These are phyloP conservation scores for Russula abietina DNA, from an alignment of 768 basidiomycete species.

Conservation along the genomic window DNA sequence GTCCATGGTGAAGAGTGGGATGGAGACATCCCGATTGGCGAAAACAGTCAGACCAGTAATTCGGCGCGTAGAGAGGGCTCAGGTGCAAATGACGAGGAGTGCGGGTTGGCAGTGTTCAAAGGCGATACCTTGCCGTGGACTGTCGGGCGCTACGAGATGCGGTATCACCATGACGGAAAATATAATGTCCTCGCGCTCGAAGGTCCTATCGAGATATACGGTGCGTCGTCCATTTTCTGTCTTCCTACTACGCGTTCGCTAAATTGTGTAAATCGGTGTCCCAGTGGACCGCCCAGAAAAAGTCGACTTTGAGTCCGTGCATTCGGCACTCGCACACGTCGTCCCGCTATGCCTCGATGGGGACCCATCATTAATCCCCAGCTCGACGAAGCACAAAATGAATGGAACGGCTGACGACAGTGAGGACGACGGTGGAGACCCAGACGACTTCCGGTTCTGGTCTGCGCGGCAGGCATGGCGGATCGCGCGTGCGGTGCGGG, in stretches of 20 bases:
- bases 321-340: conserved; percentile 61
- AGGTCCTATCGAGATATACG: conserved; percentile 83
- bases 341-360: conserved; percentile 84
- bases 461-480: conserved; percentile 83
- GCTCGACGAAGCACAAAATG: conserved; percentile 29
- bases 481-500: conserved; percentile 71
- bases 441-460: conserved; percentile 95
- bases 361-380: conserved; percentile 77
- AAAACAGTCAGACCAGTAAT: conserved; percentile 32
- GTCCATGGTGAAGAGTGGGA: conserved; percentile 92
- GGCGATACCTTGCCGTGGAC: conserved; percentile 82
- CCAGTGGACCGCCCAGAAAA: conserved; percentile 64
- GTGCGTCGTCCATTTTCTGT: conserved; percentile 41
- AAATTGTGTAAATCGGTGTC: background rate
- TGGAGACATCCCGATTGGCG: conserved; percentile 65
- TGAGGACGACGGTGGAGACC: conserved; percentile 48
- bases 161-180: conserved; percentile 95
- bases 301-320: conserved; percentile 60
- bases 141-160: conserved; percentile 80
- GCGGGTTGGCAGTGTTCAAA: conserved; percentile 68
- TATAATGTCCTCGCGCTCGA: conserved; percentile 90
- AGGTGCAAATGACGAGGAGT: conserved; percentile 41
- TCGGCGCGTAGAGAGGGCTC: background rate
- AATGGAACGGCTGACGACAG: conserved; percentile 21
- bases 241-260: background rate